A percentile compares a stretch with the other conserved stretches of the same genome.
These are phyloP conservation scores for Volvox africanus DNA, from an alignment of 139 green algal genomes.

Conservation along the genomic window DNA sequence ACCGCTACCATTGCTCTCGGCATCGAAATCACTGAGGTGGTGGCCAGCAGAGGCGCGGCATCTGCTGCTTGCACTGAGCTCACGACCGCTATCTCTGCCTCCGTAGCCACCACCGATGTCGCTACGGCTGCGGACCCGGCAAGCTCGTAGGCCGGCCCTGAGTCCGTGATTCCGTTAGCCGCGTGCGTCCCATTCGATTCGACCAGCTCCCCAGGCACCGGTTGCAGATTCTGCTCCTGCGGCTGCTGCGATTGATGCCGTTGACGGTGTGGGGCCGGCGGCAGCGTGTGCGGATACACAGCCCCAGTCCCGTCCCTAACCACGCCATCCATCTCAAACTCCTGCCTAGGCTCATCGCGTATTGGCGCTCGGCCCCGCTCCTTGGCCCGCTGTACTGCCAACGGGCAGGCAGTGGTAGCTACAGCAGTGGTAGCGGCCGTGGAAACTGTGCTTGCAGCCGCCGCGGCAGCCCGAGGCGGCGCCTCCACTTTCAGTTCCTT, in stretches of 20 bases:
- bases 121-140: neutral
- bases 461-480: neutral
- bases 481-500: neutral
- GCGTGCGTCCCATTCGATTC: neutral
- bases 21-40: too few relatives aligned
- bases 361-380: neutral
- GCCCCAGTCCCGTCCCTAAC: neutral
- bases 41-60: too few relatives aligned
- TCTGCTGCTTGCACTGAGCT: neutral
- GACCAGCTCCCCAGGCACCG: neutral
- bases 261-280: too few relatives aligned
- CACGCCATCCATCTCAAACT: neutral
- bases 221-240: neutral
- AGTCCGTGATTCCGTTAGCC: neutral
- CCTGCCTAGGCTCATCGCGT: neutral
- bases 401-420: too few relatives aligned
- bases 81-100: neutral
- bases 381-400: neutral
- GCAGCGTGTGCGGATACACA: too few relatives aligned
- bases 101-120: neutral
- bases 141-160: neutral
- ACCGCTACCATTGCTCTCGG: too few relatives aligned
- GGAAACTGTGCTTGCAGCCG: neutral
- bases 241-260: too few relatives aligned
- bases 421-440: neutral